Conservation (phyloP, 768 basidiomycete species). For the Gloeostereum incarnatum region DNA sequence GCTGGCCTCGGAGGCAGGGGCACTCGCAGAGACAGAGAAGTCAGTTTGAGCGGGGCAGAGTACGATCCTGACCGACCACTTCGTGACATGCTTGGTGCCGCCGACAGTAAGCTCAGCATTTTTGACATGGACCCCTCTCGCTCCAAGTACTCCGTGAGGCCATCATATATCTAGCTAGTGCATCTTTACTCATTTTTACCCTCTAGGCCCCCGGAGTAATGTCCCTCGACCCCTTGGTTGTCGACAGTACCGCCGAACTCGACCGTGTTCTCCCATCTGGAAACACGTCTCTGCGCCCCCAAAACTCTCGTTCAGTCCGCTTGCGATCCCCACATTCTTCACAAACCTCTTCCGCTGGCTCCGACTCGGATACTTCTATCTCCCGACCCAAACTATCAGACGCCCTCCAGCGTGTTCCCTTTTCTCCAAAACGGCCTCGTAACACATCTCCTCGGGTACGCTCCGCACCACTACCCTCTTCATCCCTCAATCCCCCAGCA, state of each 20-base stretch:
- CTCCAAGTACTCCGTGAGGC: slow-evolving; percentile 39
- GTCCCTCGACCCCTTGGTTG: slow-evolving; percentile 46
- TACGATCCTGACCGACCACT: slow-evolving; percentile 81
- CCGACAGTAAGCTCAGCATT: slow-evolving; percentile 44
- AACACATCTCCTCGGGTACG: slow-evolving; percentile 21
- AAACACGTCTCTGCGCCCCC: slow-evolving; percentile 21
- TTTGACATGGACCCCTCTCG: slow-evolving; percentile 45
- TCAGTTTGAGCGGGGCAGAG: slow-evolving; percentile 64
- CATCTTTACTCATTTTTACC: slow-evolving; percentile 1
- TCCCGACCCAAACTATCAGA: slow-evolving; percentile 61
- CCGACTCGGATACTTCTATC: slow-evolving; percentile 34
- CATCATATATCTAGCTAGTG: background rate
- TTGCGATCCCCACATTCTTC: slow-evolving; percentile 38
- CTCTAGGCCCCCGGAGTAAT: slow-evolving; percentile 22
- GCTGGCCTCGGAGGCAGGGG: slow-evolving; percentile 65
- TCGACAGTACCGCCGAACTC: slow-evolving; percentile 54
- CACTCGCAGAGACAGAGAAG: slow-evolving; percentile 35
- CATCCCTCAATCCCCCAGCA: too few species aligned
- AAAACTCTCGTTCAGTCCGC: slow-evolving; percentile 26
- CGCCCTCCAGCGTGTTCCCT: slow-evolving; percentile 57
- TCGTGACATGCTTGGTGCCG: slow-evolving; percentile 60
- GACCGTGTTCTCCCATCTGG: slow-evolving; percentile 53
- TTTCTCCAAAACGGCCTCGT: slow-evolving; percentile 72
- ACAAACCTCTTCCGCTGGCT: slow-evolving; percentile 36
- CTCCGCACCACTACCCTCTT: too few species aligned